Evolutionary conservation across 2,329 filamentous ascomycete species (phyloP), one percentile per base, ranked within the genome.

Genomic region (Colletotrichum navitas): DNA sequence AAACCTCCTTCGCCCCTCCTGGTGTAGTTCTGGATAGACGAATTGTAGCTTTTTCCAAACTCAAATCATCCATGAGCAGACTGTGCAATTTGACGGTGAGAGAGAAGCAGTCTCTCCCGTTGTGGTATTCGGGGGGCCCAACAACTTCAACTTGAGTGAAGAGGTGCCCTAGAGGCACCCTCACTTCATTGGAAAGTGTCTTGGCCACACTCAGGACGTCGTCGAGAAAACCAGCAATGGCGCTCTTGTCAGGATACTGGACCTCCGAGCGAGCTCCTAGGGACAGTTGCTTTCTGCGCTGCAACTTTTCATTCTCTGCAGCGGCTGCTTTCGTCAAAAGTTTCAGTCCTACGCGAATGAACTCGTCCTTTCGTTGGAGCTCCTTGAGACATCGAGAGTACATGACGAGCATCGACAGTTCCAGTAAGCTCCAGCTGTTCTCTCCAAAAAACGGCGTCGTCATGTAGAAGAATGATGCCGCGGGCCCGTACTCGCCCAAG

Each of bases 391-490:
- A 98, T 60, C 89, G 88, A 0, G 93, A 89, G 79, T 98, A 96
- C 86, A 98, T 92, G 74, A 93, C 89, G 7, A 98, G 86, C 88
- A 97, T 93, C 0, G 92, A 92, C 4, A 94, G 85, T 78, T 98
- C 94, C 16, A 97, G 85, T 0, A 91, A 84, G 64, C 88, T 90
- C 95, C 96, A 98, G 56, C 91, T 89, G 68, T 88, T 90, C 68
- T 92, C 90, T 0, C 92, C 92, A 76, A 96, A 97, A 73, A 93
- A 93, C 0, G 92, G 91, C 0, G 93, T 92, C 54, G 96, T 90
- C 56, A 91, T 88, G 76, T 92, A 89, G 76, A 99, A 96, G 77
- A 93, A 95, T 0, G 88, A 88, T 0, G 93, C 91, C 1, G 96
- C 95, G 1, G 90, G 87, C 2, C 84, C 85, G 77, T 91, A 95